These are phyloP conservation scores for Trichoderma polysporum DNA, from an alignment of 2,329 filamentous ascomycete genomes.

Conservation along the genomic window DNA sequence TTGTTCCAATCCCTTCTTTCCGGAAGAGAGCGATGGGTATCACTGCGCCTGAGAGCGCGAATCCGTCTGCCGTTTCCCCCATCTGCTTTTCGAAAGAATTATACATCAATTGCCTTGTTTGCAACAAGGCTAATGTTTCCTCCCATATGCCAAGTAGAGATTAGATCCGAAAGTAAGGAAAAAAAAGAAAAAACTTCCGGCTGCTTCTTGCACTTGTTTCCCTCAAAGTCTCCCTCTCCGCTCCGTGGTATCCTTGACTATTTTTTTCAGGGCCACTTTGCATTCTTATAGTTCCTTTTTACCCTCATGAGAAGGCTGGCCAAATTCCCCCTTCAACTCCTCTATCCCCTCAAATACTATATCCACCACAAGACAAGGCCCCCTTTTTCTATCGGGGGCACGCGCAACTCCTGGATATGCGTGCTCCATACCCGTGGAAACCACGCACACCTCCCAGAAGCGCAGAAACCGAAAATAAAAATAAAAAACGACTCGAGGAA, in stretches of 20 bases:
- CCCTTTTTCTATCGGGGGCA: slow-evolving; percentile 24
- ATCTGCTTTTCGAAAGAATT: slow-evolving; percentile 21
- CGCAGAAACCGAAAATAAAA: slow-evolving; percentile 27
- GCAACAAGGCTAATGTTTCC: slow-evolving; percentile 16
- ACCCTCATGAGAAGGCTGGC: slow-evolving; percentile 29
- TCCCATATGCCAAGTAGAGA: slow-evolving; percentile 21
- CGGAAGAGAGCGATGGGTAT: slow-evolving; percentile 22
- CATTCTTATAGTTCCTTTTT: slow-evolving; percentile 36
- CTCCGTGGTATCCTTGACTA: slow-evolving; percentile 23
- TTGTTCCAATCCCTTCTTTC: slow-evolving; percentile 28
- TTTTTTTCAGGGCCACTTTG: slow-evolving; percentile 28
- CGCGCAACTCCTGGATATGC: slow-evolving; percentile 24
- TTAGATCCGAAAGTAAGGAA: slow-evolving; percentile 17
- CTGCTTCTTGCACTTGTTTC: slow-evolving; percentile 4
- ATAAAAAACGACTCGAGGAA: slow-evolving; percentile 27
- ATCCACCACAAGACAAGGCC: slow-evolving; percentile 26
- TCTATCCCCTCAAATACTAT: slow-evolving; percentile 31
- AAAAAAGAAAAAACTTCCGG: slow-evolving; percentile 2
- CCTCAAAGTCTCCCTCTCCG: slow-evolving; percentile 16
- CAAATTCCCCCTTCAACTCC: slow-evolving; percentile 27
- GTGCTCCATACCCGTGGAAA: slow-evolving; percentile 22
- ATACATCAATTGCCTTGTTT: slow-evolving; percentile 16
- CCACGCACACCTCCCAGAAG: slow-evolving; percentile 19
- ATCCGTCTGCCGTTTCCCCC: slow-evolving; percentile 17
- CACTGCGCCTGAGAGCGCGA: slow-evolving; percentile 1